These are phyloP conservation scores for Purpureocillium takamizusanense DNA, from an alignment of 2,329 filamentous ascomycete species.

Conservation along the genomic window DNA sequence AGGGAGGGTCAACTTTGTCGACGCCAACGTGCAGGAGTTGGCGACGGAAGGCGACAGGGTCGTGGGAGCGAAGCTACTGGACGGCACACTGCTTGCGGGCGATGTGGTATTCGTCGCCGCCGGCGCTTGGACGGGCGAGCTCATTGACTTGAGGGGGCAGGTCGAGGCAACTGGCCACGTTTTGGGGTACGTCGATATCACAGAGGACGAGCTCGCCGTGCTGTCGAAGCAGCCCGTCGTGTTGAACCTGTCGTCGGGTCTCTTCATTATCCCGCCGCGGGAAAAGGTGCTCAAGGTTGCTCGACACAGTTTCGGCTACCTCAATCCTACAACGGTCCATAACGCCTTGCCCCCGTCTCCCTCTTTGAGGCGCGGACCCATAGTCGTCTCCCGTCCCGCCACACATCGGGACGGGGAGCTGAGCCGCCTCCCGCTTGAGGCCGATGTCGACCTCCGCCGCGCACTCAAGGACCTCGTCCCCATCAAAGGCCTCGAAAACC, in stretches of 20 bases:
- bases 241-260: constrained; percentile 60
- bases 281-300: constrained; percentile 58
- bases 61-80: constrained; percentile 42
- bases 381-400: constrained; percentile 25
- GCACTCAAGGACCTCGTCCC: constrained; percentile 55
- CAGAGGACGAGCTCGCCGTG: constrained; percentile 56
- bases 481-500: constrained; percentile 39
- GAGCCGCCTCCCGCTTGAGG: constrained; percentile 48
- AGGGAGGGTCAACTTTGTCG: constrained; percentile 46
- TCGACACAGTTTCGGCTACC: constrained; percentile 60
- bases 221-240: constrained; percentile 62
- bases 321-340: constrained; percentile 36
- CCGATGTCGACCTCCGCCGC: constrained; percentile 48
- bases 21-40: constrained; percentile 37
- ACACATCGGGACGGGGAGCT: constrained; percentile 28
- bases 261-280: constrained; percentile 66
- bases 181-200: constrained; percentile 69
- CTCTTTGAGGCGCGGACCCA: constrained; percentile 14
- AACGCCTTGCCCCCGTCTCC: constrained; percentile 22
- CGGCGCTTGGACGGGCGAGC: constrained; percentile 74
- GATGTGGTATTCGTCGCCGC: constrained; percentile 74
- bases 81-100: constrained; percentile 35
- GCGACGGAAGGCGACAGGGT: constrained; percentile 28
- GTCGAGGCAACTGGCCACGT: constrained; percentile 75
- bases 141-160: constrained; percentile 70